Evolutionary conservation across 1,139 yeast genomes (phyloP).

Genomic region (Saccharomyces pastorianus): DNA sequence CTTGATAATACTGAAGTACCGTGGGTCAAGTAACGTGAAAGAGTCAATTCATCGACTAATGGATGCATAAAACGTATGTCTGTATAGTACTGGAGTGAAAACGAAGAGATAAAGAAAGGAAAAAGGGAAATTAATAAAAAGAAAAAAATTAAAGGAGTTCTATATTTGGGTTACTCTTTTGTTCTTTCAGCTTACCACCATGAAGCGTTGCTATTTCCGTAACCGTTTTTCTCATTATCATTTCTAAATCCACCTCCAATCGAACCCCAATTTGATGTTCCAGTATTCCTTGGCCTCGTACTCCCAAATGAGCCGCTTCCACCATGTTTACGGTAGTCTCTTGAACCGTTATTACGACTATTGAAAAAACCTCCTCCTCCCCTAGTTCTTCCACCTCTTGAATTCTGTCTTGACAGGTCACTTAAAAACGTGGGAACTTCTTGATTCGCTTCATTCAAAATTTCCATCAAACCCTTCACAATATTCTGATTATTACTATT

Average conservation of each 20-base stretch:
- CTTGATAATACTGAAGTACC: neutral
- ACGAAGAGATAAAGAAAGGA: neutral
- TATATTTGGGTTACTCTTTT: neutral
- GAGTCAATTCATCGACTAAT: neutral
- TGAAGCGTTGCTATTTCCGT: slow-evolving; percentile 23
- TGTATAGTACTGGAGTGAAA: neutral
- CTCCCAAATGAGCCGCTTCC: slow-evolving; percentile 29
- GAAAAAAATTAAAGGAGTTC: neutral
- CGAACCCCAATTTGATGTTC: slow-evolving; percentile 11
- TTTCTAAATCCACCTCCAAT: slow-evolving; percentile 3
- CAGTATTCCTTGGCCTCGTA: slow-evolving; percentile 26
- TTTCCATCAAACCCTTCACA: slow-evolving; percentile 76
- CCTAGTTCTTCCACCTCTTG: slow-evolving; percentile 51
- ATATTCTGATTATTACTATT: slow-evolving; percentile 88
- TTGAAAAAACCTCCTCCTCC: slow-evolving; percentile 37
- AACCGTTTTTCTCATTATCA: slow-evolving; percentile 29
- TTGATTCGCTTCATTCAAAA: slow-evolving; percentile 90
- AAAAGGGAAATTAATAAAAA: neutral
- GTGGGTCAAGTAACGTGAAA: neutral
- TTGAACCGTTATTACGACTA: slow-evolving; percentile 30
- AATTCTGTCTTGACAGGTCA: slow-evolving; percentile 68
- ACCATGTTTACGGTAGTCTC: slow-evolving; percentile 49
- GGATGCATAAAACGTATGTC: neutral
- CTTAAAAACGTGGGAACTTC: slow-evolving; percentile 86
- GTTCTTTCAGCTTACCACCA: slow-evolving; percentile 6